phyloP scores from a whole-genome alignment of 2,329 filamentous ascomycete species.

The Fusarium torulosum region DNA sequence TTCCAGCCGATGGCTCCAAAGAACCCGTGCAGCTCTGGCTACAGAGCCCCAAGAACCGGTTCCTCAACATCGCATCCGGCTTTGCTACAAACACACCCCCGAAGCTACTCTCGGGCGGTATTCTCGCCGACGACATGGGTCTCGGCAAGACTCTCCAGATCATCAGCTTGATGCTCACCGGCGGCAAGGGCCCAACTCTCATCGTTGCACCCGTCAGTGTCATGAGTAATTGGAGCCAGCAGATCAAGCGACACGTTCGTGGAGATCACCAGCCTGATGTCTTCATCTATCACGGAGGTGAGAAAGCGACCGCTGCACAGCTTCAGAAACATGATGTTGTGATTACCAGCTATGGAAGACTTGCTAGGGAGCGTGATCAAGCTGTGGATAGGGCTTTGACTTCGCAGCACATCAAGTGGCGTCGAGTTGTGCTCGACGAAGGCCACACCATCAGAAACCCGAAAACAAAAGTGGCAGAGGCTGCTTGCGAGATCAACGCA shows the following conservation, averaged over 20 bases:
- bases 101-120: slow-evolving; percentile 79
- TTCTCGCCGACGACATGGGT: slow-evolving; percentile 91
- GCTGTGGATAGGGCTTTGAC: slow-evolving; percentile 58
- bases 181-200: slow-evolving; percentile 72
- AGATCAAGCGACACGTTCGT: slow-evolving; percentile 79
- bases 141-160: slow-evolving; percentile 90
- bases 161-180: slow-evolving; percentile 79
- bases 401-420: slow-evolving; percentile 70
- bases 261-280: slow-evolving; percentile 72
- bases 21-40: slow-evolving; percentile 84
- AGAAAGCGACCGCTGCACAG: slow-evolving; percentile 67
- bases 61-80: slow-evolving; percentile 72
- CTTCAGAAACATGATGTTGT: slow-evolving; percentile 79
- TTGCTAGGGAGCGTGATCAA: slow-evolving; percentile 73
- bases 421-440: slow-evolving; percentile 84
- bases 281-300: slow-evolving; percentile 79
- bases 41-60: slow-evolving; percentile 60
- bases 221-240: slow-evolving; percentile 91
- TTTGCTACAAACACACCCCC: slow-evolving; percentile 72
- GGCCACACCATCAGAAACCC: slow-evolving; percentile 86
- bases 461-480: slow-evolving; percentile 76
- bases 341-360: slow-evolving; percentile 85
- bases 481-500: slow-evolving; percentile 75
- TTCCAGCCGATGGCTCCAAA: slow-evolving; percentile 69
- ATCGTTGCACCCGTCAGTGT: slow-evolving; percentile 87